Conservation (phyloP, 2,329 filamentous ascomycete species). For the Clarireedia monteithiana region DNA sequence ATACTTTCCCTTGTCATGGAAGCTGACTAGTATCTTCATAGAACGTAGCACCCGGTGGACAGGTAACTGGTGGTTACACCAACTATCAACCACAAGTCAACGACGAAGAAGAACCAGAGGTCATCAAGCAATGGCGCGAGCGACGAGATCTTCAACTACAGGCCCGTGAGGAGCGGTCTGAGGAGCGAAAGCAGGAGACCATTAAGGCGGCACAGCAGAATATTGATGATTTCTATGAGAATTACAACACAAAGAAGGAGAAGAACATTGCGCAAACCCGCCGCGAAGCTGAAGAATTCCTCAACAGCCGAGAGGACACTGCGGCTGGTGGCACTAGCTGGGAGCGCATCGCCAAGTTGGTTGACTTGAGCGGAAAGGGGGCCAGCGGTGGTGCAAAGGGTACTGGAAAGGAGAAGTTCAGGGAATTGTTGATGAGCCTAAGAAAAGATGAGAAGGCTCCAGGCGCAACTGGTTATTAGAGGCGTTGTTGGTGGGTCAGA, state of each 20-base stretch:
- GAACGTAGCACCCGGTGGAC: constrained; percentile 67
- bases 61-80: constrained; percentile 61
- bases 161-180: constrained; percentile 78
- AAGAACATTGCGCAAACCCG: constrained; percentile 83
- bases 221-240: constrained; percentile 98
- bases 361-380: constrained; percentile 95
- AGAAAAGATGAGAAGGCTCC: constrained; percentile 88
- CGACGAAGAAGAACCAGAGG: constrained; percentile 79
- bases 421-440: constrained; percentile 78
- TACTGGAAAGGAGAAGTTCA: constrained; percentile 92
- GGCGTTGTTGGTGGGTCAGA: neutral
- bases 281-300: constrained; percentile 88
- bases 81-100: constrained; percentile 30
- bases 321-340: constrained; percentile 93
- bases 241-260: constrained; percentile 97
- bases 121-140: constrained; percentile 87
- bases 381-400: constrained; percentile 77
- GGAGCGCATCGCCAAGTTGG: constrained; percentile 95
- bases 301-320: constrained; percentile 83
- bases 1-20: neutral
- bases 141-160: constrained; percentile 75
- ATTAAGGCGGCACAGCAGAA: constrained; percentile 84
- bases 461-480: constrained; percentile 54
- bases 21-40: constrained; percentile 27
- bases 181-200: constrained; percentile 74